Conservation (phyloP, 805 yeast species). For the Torulaspora microellipsoides region DNA sequence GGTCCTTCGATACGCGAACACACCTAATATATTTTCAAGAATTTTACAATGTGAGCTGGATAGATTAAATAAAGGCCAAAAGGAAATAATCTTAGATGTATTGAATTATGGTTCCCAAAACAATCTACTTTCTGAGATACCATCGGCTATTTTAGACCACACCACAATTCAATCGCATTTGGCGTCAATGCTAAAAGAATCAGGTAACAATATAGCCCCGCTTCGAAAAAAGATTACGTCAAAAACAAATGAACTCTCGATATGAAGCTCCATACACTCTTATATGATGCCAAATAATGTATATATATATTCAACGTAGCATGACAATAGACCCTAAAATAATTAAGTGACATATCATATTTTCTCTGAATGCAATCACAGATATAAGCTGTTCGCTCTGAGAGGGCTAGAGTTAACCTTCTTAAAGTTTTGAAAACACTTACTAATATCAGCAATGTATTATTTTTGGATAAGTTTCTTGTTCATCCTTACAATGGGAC, state of each 20-base stretch:
- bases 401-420: no score
- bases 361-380: no score
- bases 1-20: slow-evolving; percentile 4
- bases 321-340: no score
- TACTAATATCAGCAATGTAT: no score
- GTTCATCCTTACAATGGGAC: not conserved
- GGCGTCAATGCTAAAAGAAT: not conserved
- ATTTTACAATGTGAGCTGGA: slow-evolving; percentile 6
- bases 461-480: not conserved
- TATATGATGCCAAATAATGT: no score
- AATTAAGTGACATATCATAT: no score
- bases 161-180: slow-evolving; percentile 1
- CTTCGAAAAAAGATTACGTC: not conserved
- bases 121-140: slow-evolving; percentile 2
- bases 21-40: slow-evolving; percentile 5
- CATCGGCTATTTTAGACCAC: not conserved
- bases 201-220: not conserved
- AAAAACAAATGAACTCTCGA: not conserved
- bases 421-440: no score
- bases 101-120: slow-evolving; percentile 3
- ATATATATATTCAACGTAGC: no score
- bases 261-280: no score
- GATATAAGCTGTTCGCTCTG: no score
- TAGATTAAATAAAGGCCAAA: not conserved
- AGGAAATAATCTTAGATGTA: slow-evolving; percentile 3